Percentiles rank a stretch among this genome's conserved stretches.
Conservation (phyloP, 768 basidiomycete species). For the Kwoniella bestiolae region DNA sequence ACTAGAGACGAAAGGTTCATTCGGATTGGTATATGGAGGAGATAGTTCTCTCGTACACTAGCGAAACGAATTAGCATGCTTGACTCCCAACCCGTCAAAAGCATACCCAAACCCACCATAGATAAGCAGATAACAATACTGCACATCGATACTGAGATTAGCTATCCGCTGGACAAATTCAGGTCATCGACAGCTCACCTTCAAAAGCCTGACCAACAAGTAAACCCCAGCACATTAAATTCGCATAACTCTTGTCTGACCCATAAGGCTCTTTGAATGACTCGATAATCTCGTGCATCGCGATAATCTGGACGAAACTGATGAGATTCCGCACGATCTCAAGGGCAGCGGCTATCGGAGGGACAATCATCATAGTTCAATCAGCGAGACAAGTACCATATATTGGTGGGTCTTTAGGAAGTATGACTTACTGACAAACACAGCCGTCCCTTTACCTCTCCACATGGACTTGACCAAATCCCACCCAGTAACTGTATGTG, state of each 20-base stretch:
- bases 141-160: too few species aligned
- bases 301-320: conserved; percentile 37
- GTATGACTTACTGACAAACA: conserved; percentile 35
- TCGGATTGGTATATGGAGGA: conserved; percentile 40
- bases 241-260: conserved; percentile 40
- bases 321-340: conserved; percentile 26
- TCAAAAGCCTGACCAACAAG: conserved; percentile 42
- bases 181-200: too few species aligned
- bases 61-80: background rate
- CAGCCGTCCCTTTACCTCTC: conserved; percentile 23
- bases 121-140: conserved; percentile 22
- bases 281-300: conserved; percentile 45
- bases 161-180: too few species aligned
- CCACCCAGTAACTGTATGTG: conserved; percentile 32
- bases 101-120: conserved; percentile 1
- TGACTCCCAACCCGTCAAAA: background rate
- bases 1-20: conserved; percentile 49
- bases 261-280: conserved; percentile 34
- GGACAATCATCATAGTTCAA: background rate
- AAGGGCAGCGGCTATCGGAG: conserved; percentile 28
- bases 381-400: too few species aligned
- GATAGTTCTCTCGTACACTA: conserved; percentile 45
- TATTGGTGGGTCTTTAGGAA: too few species aligned
- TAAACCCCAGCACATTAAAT: conserved; percentile 49
- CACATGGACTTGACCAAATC: conserved; percentile 32